Evolutionary conservation across 2,329 filamentous ascomycete genomes (phyloP), one percentile per base, ranked within the genome.

Genomic region (Ophiosphaerella korrae): DNA sequence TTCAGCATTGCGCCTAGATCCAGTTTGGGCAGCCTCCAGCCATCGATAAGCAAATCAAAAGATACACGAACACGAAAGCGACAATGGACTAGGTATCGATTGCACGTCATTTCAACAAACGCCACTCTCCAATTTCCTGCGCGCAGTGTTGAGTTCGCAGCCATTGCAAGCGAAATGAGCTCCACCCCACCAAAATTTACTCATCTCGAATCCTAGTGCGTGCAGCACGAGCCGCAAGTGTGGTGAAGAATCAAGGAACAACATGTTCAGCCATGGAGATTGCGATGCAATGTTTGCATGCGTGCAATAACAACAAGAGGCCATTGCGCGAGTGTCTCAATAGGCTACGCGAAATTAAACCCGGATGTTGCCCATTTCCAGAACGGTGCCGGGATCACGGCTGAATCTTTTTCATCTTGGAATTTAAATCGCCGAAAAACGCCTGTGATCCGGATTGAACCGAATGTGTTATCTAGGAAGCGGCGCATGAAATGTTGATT

Each of bases 121-220:
- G 61, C 62, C 66, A 67, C 60, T 47, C 43, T 42, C 47, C 39
- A 56, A 54, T 57, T 45, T 55, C 50, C 42, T 52, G 46, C 46
- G 53, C 40, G 55, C 50, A 57, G 51, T 58, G 56, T 56, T 48
- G 52, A 56, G 50, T 49, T 55, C 58, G 59, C 62, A 62, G 58
- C 59, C 61, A 60, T 63, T 48, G 43, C 58, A 71, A 72, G 68
- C 70, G 70, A 73, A 63, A 73, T 73, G 68, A 72, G 67, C 58
- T 72, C 68, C 67, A 71, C 68, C 62, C 52, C 60, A 60, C 35
- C 51, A 53, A 60, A 62, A 47, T 54, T 55, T 46, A 55, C 50
- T 66, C 60, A 66, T 66, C 59, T 67, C 57, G 55, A 64, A 61
- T 50, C 54, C 57, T 49, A 63, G 54, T 54, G 54, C 50, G 53